phyloP scores from a whole-genome alignment of 164 flowering plant genomes.

The Liquidambar formosana region DNA sequence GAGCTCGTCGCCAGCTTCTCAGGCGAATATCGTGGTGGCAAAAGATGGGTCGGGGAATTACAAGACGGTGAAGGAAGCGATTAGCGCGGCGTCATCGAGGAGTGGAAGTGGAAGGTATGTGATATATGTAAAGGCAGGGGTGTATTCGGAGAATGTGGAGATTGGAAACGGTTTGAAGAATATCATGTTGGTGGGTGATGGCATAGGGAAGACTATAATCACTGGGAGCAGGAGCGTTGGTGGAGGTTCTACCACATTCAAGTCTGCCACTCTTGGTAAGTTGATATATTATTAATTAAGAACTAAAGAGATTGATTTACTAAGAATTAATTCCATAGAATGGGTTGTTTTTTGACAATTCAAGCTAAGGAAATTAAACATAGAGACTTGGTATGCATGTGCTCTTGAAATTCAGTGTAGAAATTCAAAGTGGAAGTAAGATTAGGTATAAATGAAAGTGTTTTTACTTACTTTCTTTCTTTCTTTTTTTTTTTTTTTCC shows the following conservation, averaged over 20 bases:
- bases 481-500: no score
- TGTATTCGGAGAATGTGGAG: constrained; percentile 56
- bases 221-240: constrained; percentile 76
- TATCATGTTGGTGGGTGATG: constrained; percentile 76
- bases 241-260: constrained; percentile 66
- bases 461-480: no score
- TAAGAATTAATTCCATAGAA: no score
- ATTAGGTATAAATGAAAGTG: no score
- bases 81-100: constrained; percentile 37
- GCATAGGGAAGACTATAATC: constrained; percentile 65
- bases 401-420: no score
- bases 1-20: constrained; percentile 25
- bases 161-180: constrained; percentile 46
- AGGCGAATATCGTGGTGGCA: constrained; percentile 44
- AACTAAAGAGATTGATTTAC: no score
- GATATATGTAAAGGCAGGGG: constrained; percentile 66
- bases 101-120: constrained; percentile 46
- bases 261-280: constrained; percentile 59
- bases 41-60: constrained; percentile 39
- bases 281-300: not conserved
- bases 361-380: no score
- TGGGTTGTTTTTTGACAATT: no score
- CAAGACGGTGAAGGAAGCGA: constrained; percentile 49
- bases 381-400: no score
- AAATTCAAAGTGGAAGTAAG: no score